A percentile compares a stretch with the other conserved stretches of the same genome.
These are phyloP conservation scores for Hypoxylon trugodes DNA, from an alignment of 495 filamentous ascomycete genomes.

Conservation along the genomic window DNA sequence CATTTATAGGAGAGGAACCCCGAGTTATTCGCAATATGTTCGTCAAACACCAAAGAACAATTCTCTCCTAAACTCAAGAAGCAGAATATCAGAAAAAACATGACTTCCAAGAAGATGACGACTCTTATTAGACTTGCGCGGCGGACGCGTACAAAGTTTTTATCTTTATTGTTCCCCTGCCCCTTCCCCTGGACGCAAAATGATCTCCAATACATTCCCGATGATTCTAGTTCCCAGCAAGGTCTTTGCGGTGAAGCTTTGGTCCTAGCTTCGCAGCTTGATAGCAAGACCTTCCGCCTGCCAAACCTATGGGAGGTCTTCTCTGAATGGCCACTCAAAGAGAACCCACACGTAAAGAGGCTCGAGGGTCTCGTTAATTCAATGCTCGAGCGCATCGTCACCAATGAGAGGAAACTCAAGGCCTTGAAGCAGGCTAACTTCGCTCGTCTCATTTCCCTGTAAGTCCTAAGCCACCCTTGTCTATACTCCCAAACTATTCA, in stretches of 20 bases:
- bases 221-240: background rate
- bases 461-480: background rate
- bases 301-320: slow-evolving; percentile 42
- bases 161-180: slow-evolving; percentile 22
- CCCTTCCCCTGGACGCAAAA: slow-evolving; percentile 1
- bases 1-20: slow-evolving; percentile 8
- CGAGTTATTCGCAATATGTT: background rate
- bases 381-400: slow-evolving; percentile 37
- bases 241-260: slow-evolving; percentile 28
- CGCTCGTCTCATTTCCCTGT: slow-evolving; percentile 43
- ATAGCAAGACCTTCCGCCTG: slow-evolving; percentile 35
- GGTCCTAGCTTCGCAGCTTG: slow-evolving; percentile 32
- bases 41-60: background rate
- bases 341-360: slow-evolving; percentile 32
- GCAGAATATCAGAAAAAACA: background rate
- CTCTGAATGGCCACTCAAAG: slow-evolving; percentile 34
- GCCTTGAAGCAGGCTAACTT: slow-evolving; percentile 42
- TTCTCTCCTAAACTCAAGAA: background rate
- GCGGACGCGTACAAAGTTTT: slow-evolving; percentile 18
- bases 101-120: slow-evolving; percentile 24
- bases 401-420: slow-evolving; percentile 40
- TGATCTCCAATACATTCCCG: background rate
- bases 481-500: background rate
- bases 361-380: slow-evolving; percentile 28
- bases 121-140: slow-evolving; percentile 28